These are phyloP conservation scores for Stentor roeselii DNA, from an alignment of 73 alveolate species.

Conservation along the genomic window DNA sequence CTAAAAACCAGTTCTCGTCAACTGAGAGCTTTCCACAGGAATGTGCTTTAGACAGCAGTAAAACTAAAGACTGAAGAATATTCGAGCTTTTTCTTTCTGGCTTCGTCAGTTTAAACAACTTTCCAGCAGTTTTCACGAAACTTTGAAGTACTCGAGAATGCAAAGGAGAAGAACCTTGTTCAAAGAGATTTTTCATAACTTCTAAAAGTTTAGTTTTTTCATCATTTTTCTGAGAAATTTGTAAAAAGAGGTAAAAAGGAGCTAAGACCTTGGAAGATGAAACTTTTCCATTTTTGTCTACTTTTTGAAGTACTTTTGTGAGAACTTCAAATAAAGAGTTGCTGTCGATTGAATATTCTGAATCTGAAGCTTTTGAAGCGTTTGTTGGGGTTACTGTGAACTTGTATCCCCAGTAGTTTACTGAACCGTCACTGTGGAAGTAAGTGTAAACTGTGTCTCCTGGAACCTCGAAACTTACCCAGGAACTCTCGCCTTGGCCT, in stretches of 20 bases:
- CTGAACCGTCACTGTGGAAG: slow-evolving; percentile 34
- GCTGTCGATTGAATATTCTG: background rate
- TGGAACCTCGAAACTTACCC: slow-evolving; percentile 23
- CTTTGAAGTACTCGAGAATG: background rate
- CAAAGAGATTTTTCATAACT: too few species aligned
- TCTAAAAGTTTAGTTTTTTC: background rate
- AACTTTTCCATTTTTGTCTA: background rate
- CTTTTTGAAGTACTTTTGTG: background rate
- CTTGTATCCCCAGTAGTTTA: slow-evolving; percentile 31
- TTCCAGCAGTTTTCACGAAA: background rate
- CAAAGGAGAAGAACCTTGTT: background rate
- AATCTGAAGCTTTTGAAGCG: background rate
- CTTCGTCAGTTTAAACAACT: background rate
- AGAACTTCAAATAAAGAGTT: background rate
- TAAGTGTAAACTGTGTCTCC: slow-evolving; percentile 30
- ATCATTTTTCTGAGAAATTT: background rate
- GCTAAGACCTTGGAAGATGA: background rate
- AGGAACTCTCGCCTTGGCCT: slow-evolving; percentile 21
- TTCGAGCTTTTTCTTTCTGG: background rate
- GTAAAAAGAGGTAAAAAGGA: background rate
- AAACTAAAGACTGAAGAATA: background rate
- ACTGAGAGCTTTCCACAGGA: background rate
- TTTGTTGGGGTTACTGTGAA: slow-evolving; percentile 20
- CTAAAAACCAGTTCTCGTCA: slow-evolving; percentile 8
- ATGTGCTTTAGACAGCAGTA: background rate